Evolutionary conservation across 495 filamentous ascomycete genomes (phyloP).

Genomic region (Hypomontagnella submonticulosa): DNA sequence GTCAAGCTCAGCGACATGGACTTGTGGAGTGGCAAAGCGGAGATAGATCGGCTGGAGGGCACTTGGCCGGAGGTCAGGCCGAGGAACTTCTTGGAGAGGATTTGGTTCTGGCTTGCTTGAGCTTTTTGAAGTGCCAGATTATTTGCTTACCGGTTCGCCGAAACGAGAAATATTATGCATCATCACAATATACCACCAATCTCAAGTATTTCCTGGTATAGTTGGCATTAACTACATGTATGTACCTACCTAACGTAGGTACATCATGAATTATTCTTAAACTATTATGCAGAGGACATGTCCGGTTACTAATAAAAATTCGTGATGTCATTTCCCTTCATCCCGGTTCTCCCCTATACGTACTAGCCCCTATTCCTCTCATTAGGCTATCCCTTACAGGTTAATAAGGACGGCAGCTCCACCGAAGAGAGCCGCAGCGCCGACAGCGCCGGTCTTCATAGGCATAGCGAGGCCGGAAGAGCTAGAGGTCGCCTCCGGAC

Average conservation of each 20-base stretch:
- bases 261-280: too few relatives aligned
- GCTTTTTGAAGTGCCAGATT: background rate
- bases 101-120: slow-evolving; percentile 66
- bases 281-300: slow-evolving; percentile 12
- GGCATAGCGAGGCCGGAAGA: slow-evolving; percentile 39
- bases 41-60: slow-evolving; percentile 64
- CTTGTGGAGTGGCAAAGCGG: slow-evolving; percentile 70
- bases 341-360: background rate
- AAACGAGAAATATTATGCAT: too few relatives aligned
- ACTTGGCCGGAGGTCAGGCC: slow-evolving; percentile 60
- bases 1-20: slow-evolving; percentile 66
- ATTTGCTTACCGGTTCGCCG: too few relatives aligned
- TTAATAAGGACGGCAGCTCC: slow-evolving; percentile 46
- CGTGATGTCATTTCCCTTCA: slow-evolving; percentile 9
- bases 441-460: slow-evolving; percentile 45
- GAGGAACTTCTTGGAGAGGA: slow-evolving; percentile 61
- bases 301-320: background rate
- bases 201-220: too few relatives aligned
- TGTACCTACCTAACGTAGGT: too few relatives aligned
- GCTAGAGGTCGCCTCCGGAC: slow-evolving; percentile 9
- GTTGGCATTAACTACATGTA: too few relatives aligned
- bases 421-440: slow-evolving; percentile 52
- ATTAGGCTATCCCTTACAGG: slow-evolving; percentile 7
- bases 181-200: too few relatives aligned
- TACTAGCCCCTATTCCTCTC: too few relatives aligned